Evolutionary conservation across 2,329 filamentous ascomycete species (phyloP).

Genomic region (Fusarium penzigii): DNA sequence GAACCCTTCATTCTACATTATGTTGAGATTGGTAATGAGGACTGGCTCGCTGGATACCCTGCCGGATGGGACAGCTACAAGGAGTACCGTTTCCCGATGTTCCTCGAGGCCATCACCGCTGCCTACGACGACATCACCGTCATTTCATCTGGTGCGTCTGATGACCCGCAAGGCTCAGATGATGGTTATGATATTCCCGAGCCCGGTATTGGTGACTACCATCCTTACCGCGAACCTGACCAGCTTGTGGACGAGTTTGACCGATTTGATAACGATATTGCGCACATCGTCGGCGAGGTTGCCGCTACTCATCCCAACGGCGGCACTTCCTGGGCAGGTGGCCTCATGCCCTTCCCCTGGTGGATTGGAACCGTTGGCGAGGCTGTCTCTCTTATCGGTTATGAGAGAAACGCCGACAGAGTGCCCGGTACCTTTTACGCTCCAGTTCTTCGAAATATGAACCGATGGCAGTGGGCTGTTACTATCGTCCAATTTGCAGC

Average conservation of each 20-base stretch:
- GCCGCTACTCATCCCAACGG: conserved; percentile 54
- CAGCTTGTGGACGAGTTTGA: conserved; percentile 50
- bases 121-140: conserved; percentile 59
- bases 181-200: conserved; percentile 41
- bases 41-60: conserved; percentile 56
- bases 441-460: conserved; percentile 50
- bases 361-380: conserved; percentile 65
- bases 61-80: conserved; percentile 49
- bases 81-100: conserved; percentile 58
- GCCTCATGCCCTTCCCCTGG: conserved; percentile 51
- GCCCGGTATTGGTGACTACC: conserved; percentile 49
- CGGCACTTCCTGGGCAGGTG: conserved; percentile 47
- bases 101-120: conserved; percentile 59
- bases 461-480: conserved; percentile 53
- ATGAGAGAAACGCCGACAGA: conserved; percentile 64
- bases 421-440: conserved; percentile 56
- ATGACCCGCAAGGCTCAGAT: conserved; percentile 34
- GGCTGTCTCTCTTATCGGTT: conserved; percentile 64
- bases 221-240: conserved; percentile 53
- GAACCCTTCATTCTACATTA: conserved; percentile 61
- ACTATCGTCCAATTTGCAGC: conserved; percentile 52
- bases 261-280: conserved; percentile 52
- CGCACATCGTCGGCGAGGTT: conserved; percentile 50
- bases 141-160: conserved; percentile 50
- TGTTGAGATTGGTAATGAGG: conserved; percentile 70